Conservation (phyloP, 2,329 filamentous ascomycete genomes). For the Teratosphaeria destructans region DNA sequence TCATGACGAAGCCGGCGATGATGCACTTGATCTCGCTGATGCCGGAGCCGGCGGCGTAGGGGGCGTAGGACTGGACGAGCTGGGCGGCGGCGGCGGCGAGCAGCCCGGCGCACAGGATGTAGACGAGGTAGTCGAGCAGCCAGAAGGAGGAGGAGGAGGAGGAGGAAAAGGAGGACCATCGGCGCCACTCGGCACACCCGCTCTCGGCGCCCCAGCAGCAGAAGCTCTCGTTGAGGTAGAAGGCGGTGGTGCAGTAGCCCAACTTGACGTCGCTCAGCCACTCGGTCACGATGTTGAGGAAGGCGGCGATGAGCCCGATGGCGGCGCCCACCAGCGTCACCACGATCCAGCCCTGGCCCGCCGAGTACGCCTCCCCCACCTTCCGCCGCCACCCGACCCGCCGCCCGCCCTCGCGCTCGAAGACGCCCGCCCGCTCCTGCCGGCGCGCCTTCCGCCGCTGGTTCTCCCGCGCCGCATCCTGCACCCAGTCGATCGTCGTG, state of each 20-base stretch:
- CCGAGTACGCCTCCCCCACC: constrained; percentile 80
- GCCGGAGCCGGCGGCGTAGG: constrained; percentile 90
- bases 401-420: constrained; percentile 53
- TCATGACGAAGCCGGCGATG: constrained; percentile 98
- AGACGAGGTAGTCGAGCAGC: constrained; percentile 74
- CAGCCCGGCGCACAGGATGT: constrained; percentile 65
- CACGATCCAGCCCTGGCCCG: constrained; percentile 95
- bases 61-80: constrained; percentile 82
- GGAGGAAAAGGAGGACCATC: constrained; percentile 62
- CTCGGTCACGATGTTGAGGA: constrained; percentile 91
- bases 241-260: constrained; percentile 89
- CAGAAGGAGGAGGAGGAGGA: constrained; percentile 49
- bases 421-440: constrained; percentile 60
- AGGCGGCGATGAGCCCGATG: constrained; percentile 85
- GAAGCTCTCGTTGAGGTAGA: constrained; percentile 95
- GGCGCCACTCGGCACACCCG: constrained; percentile 80
- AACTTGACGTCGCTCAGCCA: constrained; percentile 94
- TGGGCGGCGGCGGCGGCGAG: constrained; percentile 76
- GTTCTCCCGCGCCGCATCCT: constrained; percentile 89
- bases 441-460: constrained; percentile 66
- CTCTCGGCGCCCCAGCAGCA: constrained; percentile 84
- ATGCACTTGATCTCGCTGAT: constrained; percentile 99
- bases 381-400: constrained; percentile 65
- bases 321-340: constrained; percentile 86
- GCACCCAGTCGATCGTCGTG: constrained; percentile 97